These are phyloP conservation scores for Stemphylium lycopersici DNA, from an alignment of 2,329 filamentous ascomycete species.

Conservation along the genomic window DNA sequence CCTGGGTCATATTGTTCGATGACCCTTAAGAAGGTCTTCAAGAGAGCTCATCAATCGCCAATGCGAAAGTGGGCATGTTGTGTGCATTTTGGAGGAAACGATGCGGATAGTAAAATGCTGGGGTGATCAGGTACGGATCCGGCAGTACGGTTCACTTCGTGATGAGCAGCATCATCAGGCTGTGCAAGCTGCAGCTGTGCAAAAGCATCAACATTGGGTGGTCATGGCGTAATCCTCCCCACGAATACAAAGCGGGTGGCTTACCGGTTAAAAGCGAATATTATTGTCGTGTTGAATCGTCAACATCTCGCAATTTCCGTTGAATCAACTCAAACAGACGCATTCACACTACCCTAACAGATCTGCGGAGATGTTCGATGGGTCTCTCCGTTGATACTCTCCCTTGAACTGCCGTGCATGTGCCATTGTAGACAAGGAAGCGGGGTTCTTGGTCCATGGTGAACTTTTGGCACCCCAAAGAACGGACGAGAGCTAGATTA, in stretches of 20 bases:
- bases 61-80: conserved; percentile 2
- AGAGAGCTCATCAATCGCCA: neutral
- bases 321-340: neutral
- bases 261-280: conserved; percentile 4
- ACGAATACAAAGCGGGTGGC: neutral
- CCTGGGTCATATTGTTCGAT: conserved; percentile 16
- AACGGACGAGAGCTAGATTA: too few species aligned
- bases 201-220: neutral
- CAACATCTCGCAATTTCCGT: neutral
- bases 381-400: neutral
- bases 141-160: conserved; percentile 1
- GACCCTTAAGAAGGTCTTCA: conserved; percentile 3
- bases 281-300: neutral
- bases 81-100: conserved; percentile 5
- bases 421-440: too few species aligned
- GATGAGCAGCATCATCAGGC: neutral
- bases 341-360: neutral
- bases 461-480: too few species aligned
- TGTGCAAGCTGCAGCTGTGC: conserved; percentile 2
- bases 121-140: conserved; percentile 2
- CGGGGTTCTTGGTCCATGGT: too few species aligned
- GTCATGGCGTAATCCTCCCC: neutral
- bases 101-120: neutral
- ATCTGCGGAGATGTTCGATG: neutral
- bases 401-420: neutral